Conservation (phyloP, 2,329 filamentous ascomycete species). For the Macrophomina tecta region DNA sequence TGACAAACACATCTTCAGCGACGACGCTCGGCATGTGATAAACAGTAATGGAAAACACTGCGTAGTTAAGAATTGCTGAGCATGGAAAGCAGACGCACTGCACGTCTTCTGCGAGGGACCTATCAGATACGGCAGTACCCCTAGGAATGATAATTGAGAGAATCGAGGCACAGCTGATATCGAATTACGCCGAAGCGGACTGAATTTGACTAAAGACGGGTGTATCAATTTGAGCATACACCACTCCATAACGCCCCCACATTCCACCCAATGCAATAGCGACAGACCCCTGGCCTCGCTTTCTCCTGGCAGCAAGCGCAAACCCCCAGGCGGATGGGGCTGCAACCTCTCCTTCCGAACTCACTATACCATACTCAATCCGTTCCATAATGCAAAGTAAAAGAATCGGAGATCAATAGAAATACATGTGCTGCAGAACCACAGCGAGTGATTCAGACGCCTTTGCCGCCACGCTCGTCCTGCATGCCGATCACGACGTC, state of each 20-base stretch:
- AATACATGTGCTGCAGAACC: background rate
- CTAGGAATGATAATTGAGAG: too few species aligned
- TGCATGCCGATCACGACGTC: slow-evolving; percentile 57
- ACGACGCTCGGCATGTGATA: too few species aligned
- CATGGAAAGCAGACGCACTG: too few species aligned
- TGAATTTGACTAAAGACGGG: background rate
- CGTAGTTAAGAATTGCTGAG: too few species aligned
- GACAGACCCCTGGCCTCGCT: background rate
- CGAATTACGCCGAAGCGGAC: background rate
- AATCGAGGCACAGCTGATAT: background rate
- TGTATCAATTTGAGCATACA: background rate
- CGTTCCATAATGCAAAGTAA: background rate
- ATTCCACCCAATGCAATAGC: background rate
- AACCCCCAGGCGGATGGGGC: background rate
- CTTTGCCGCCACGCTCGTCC: slow-evolving; percentile 56
- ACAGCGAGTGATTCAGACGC: slow-evolving; percentile 28
- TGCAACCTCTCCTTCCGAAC: background rate
- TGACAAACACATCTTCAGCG: too few species aligned
- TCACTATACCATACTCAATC: background rate
- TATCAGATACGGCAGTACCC: too few species aligned
- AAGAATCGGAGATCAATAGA: background rate
- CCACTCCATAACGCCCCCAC: background rate
- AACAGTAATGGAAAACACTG: too few species aligned
- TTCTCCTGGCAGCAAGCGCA: background rate
- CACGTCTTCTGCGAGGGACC: too few species aligned